A percentile compares a stretch with the other conserved stretches of the same genome.
Conservation (phyloP, 1,139 yeast species). For the Saccharomyces uvarum region DNA sequence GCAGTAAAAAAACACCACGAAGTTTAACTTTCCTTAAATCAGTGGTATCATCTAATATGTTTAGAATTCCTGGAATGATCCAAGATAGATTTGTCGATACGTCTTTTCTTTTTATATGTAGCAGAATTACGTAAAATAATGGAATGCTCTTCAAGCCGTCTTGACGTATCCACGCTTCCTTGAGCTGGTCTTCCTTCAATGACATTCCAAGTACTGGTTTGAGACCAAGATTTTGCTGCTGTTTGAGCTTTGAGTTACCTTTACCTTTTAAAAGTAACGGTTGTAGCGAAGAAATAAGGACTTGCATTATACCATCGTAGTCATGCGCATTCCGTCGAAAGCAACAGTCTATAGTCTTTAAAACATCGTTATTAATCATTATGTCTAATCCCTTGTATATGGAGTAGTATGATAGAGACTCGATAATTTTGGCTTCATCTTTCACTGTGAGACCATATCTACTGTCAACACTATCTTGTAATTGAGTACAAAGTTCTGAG, state of each 20-base stretch:
- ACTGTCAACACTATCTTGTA: neutral
- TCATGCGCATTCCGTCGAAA: neutral
- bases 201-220: conserved; percentile 18
- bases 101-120: conserved; percentile 13
- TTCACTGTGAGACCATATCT: neutral
- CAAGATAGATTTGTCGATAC: conserved; percentile 28
- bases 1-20: conserved; percentile 20
- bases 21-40: conserved; percentile 21
- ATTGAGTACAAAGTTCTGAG: neutral
- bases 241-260: neutral
- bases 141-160: conserved; percentile 27
- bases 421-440: neutral
- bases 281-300: conserved; percentile 4
- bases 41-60: conserved; percentile 27
- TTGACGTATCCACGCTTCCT: conserved; percentile 17
- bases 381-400: neutral
- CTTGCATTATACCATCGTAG: neutral
- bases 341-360: neutral
- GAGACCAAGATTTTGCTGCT: conserved; percentile 4
- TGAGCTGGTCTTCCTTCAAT: conserved; percentile 17
- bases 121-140: conserved; percentile 19
- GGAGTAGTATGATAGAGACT: neutral
- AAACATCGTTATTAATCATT: neutral
- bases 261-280: conserved; percentile 2
- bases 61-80: conserved; percentile 31